Base-by-base conservation (phyloP, 768 basidiomycete genomes). In the Chlorophyllum brunneum region DNA sequence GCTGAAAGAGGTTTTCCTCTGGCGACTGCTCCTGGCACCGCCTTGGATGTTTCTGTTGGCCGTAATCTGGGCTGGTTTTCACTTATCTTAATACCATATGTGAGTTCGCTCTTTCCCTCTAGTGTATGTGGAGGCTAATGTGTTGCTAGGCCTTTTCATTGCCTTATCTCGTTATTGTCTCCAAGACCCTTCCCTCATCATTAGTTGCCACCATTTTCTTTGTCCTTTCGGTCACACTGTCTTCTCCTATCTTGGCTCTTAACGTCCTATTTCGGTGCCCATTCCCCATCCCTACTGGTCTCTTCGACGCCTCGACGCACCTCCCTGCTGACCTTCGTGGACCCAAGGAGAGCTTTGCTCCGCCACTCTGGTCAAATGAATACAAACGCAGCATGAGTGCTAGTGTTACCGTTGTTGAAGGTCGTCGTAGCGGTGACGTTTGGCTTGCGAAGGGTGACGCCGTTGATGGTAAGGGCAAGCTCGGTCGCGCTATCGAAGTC, bases 361-460 rank as follows among this genome's bases (percentile, higher is more conserved):
- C 20, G 70, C 77, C 34, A 59, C 72, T 66, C 56, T 77, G 71
- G 65, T 77, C 78, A 5, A 74, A 76, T 58, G 78, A 81, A 47
- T 82, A 80, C 65, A 86, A 84, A 63, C 79, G 79, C 49, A 84
- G 82, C 64, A 79, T 75, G 41, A 81, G 79, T 55, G 74, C 75
- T 40, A 84, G 80, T 56, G 75, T 80, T 43, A 86, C 83, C 16
- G 79, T 86, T 34, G 80, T 88, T 18, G 84, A 88, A 64, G 81
- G 79, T 24, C 78, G 83, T 27, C 81, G 83, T 41, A 86, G 84
- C 58, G 83, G 84, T 22, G 86, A 88, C 58, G 80, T 88, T 24
- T 88, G 87, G 87, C 66, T 88, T 57, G 64, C 78, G 10, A 84
- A 83, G 48, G 85, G 86, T n/a, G 80, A 88, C 54, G 86, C 86